phyloP scores from a whole-genome alignment of 768 basidiomycete species.

The Auriculariales sp. region DNA sequence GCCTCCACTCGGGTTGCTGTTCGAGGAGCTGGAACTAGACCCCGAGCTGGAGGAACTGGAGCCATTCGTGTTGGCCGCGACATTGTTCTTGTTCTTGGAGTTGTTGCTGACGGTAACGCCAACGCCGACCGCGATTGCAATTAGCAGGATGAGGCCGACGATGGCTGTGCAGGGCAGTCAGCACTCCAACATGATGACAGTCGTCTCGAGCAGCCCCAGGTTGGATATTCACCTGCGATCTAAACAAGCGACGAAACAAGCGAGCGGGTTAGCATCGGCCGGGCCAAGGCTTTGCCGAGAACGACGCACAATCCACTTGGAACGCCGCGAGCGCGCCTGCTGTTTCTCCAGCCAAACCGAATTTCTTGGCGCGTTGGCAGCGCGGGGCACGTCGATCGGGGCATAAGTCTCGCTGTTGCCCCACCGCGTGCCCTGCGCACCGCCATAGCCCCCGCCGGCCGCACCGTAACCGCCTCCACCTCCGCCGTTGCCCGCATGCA shows the following conservation, averaged over 20 bases:
- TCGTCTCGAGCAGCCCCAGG: neutral
- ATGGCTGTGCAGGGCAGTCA: conserved; percentile 15
- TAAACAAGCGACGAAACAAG: neutral
- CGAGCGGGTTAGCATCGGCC: neutral
- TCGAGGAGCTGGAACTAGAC: conserved; percentile 7
- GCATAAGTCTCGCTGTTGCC: conserved; percentile 27
- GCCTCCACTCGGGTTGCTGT: neutral
- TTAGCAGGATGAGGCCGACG: conserved; percentile 35
- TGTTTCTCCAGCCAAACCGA: conserved; percentile 8
- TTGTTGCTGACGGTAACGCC: conserved; percentile 53
- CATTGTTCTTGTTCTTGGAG: conserved; percentile 22
- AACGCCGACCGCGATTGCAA: conserved; percentile 42
- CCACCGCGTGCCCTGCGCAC: conserved; percentile 36
- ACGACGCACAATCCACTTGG: conserved; percentile 42
- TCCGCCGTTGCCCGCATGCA: neutral
- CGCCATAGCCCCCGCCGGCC: conserved; percentile 26
- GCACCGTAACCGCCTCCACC: neutral
- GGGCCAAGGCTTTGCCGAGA: conserved; percentile 1
- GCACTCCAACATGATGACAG: neutral
- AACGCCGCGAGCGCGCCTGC: conserved; percentile 20
- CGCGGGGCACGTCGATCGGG: neutral
- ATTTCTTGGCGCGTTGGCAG: neutral
- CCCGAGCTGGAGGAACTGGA: conserved; percentile 16
- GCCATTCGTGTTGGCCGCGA: conserved; percentile 9
- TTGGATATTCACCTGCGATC: neutral